These are phyloP conservation scores for Ziziphus jujuba DNA, from an alignment of 306 rosid genomes.

Conservation along the genomic window DNA sequence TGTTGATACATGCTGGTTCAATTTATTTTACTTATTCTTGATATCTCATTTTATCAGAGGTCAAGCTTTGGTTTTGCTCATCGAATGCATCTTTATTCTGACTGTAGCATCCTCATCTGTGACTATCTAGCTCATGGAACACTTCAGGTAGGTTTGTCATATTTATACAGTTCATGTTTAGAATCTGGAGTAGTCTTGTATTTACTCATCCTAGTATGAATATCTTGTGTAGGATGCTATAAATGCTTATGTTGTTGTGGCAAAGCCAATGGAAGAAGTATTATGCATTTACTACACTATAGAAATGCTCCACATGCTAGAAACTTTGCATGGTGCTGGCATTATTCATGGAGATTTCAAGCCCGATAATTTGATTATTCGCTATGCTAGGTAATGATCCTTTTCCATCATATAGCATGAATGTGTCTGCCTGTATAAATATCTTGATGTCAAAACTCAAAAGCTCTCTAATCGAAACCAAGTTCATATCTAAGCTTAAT, in stretches of 20 bases:
- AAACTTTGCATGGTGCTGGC: conserved; percentile 69
- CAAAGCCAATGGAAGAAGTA: conserved; percentile 89
- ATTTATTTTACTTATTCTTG: conserved; percentile 34
- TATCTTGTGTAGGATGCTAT: conserved; percentile 70
- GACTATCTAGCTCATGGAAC: conserved; percentile 81
- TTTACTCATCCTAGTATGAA: conserved; percentile 23
- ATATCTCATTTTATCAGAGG: conserved; percentile 59
- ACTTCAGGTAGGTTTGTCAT: conserved; percentile 62
- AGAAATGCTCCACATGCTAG: conserved; percentile 88
- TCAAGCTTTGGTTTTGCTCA: conserved; percentile 81
- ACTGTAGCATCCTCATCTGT: conserved; percentile 77
- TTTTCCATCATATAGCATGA: conserved; percentile 28
- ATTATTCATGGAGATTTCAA: conserved; percentile 97
- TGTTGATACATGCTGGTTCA: conserved; percentile 18
- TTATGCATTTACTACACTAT: conserved; percentile 78
- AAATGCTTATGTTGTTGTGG: conserved; percentile 59
- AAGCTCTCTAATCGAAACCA: too few relatives aligned
- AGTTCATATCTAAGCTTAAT: too few relatives aligned
- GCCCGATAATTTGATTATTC: conserved; percentile 92
- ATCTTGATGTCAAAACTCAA: too few relatives aligned
- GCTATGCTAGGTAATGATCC: conserved; percentile 69
- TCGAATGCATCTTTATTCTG: conserved; percentile 68
- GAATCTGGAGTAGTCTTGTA: conserved; percentile 10
- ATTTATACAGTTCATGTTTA: conserved; percentile 7
- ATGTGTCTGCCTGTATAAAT: too few relatives aligned